Evolutionary conservation across 495 filamentous ascomycete species (phyloP), one percentile per base, ranked within the genome.

Genomic region (Glutinoglossum americanum): DNA sequence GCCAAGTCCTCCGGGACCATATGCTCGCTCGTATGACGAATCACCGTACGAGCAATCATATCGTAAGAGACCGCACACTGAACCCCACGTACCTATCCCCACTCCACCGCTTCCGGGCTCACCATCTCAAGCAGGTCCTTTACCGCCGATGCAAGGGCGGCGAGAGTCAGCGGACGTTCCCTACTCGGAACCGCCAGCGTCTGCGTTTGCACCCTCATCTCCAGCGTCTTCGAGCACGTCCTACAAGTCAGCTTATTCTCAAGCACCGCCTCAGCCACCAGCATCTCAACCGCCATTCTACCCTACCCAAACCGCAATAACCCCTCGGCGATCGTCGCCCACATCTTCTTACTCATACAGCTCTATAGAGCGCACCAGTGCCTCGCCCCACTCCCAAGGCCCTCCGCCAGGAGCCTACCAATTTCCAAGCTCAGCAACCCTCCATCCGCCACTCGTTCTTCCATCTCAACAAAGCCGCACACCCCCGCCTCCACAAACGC

Each of bases 201-300:
- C 28, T 44, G 41, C 59, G 7, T 35, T 33, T 27, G 23, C 32
- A 3, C 74, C 75, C 19, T 73, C 75, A 33, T 77, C 74, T 21
- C 75, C 75, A 53, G 69, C 70, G 13, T 68, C 69, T 21, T 74
- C 75, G 53, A 67, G 69, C 23, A 67, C 73, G 41, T 74, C 73
- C 62, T 78, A 73, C 60, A 63, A 65, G 19, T 67, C 74, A 66
- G 60, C 72, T 23, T 78, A 78, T 62, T 73, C 73, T 60, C 69
- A 71, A 25, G n/a, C 28, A 53, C 49, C 13, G 49, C 49, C 57
- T 68, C 69, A 25, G 56, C 67, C 70, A n/a, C 66, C 69, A 19
- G 65, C 70, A 57, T 71, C 75, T 60, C 74, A 72, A 55, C 76
- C 54, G 15, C 54, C 19, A n/a, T 47, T 19, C 33, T 47, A 47